Evolutionary conservation across 441 rosid genomes (phyloP).

Genomic region (Corymbia citriodora): DNA sequence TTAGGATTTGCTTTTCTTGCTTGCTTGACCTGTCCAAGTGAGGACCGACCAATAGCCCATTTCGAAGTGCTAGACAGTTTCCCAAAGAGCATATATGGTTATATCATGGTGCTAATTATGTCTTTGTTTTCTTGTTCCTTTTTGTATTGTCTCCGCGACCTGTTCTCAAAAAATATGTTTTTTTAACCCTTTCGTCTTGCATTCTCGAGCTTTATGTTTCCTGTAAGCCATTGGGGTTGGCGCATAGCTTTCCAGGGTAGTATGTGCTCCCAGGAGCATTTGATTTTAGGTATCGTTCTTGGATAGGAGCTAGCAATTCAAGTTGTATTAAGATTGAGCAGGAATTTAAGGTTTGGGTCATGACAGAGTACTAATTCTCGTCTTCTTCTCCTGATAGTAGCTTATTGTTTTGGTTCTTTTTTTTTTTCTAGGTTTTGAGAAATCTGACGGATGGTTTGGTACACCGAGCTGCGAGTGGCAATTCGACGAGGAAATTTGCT

Average conservation of each 20-base stretch:
- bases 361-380: neutral
- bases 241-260: neutral
- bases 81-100: neutral
- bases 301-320: neutral
- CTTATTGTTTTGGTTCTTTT: accelerated
- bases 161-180: neutral
- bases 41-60: too few relatives aligned
- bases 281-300: neutral
- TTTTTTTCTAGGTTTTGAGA: neutral
- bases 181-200: neutral
- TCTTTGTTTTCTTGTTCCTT: neutral
- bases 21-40: too few relatives aligned
- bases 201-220: neutral
- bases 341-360: neutral
- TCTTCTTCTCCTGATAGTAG: accelerated
- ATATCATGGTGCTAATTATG: neutral
- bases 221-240: too few relatives aligned
- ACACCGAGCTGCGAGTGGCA: neutral
- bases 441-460: neutral
- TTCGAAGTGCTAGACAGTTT: neutral
- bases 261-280: neutral
- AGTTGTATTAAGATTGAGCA: neutral
- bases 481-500: accelerated
- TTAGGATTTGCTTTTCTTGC: too few relatives aligned
- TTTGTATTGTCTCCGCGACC: neutral